These are phyloP conservation scores for Aspergillus panamensis DNA, from an alignment of 495 filamentous ascomycete species.

Conservation along the genomic window DNA sequence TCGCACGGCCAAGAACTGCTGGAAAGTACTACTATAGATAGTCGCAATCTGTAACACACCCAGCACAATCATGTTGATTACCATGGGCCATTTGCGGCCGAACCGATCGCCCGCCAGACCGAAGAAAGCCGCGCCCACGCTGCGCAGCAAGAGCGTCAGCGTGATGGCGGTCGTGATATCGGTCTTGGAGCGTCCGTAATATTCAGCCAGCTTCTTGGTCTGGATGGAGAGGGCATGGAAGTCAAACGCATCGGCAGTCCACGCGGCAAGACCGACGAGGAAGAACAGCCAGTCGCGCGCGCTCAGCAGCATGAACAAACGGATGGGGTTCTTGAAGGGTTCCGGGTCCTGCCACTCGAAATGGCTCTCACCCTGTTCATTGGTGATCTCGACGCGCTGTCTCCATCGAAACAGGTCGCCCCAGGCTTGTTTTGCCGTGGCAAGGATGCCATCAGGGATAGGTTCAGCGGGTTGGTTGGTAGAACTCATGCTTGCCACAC, in stretches of 20 bases:
- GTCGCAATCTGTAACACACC: slow-evolving; percentile 67
- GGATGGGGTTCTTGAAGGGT: slow-evolving; percentile 59
- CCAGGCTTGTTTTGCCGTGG: slow-evolving; percentile 57
- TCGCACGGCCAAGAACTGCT: slow-evolving; percentile 66
- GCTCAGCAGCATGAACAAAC: slow-evolving; percentile 53
- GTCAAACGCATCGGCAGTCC: slow-evolving; percentile 72
- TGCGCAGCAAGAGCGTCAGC: slow-evolving; percentile 65
- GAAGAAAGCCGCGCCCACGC: slow-evolving; percentile 66
- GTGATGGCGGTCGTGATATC: slow-evolving; percentile 71
- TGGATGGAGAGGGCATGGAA: slow-evolving; percentile 75
- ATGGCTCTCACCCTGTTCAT: slow-evolving; percentile 48
- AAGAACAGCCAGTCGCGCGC: slow-evolving; percentile 61
- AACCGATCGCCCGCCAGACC: slow-evolving; percentile 70
- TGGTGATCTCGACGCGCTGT: slow-evolving; percentile 59
- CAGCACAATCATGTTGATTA: slow-evolving; percentile 64
- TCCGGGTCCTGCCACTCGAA: slow-evolving; percentile 60
- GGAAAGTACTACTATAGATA: slow-evolving; percentile 63
- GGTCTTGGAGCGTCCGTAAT: slow-evolving; percentile 63
- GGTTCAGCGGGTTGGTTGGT: slow-evolving; percentile 53
- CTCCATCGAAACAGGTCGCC: slow-evolving; percentile 66
- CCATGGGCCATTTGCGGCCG: slow-evolving; percentile 81
- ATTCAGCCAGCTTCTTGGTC: slow-evolving; percentile 61
- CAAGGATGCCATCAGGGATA: slow-evolving; percentile 53
- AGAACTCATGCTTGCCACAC: slow-evolving; percentile 13
- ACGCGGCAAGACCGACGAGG: slow-evolving; percentile 58